Evolutionary conservation across 2,329 filamentous ascomycete species (phyloP).

Genomic region (Metarhizium robertsii): DNA sequence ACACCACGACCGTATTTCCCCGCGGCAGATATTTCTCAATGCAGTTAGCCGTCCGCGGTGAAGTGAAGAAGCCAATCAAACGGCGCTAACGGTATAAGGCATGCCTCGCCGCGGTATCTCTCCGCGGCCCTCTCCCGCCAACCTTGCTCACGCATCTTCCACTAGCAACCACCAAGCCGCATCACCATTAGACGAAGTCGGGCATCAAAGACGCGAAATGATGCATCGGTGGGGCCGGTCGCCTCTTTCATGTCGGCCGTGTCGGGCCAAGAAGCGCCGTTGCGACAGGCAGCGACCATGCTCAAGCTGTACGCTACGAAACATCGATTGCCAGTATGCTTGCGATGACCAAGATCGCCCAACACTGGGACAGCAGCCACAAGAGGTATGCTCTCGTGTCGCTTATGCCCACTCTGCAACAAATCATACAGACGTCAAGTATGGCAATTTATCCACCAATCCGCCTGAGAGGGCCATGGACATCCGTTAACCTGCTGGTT

Average conservation of each 20-base stretch:
- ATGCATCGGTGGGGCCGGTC: conserved; percentile 5
- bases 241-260: conserved; percentile 4
- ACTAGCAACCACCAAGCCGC: too few relatives aligned
- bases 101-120: not conserved
- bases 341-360: conserved; percentile 9
- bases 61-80: not conserved
- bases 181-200: not conserved
- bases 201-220: not conserved
- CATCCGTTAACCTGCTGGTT: not conserved
- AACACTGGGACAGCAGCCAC: not conserved
- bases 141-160: too few relatives aligned
- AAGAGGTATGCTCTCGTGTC: not conserved
- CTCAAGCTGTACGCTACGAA: conserved; percentile 8
- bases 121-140: not conserved
- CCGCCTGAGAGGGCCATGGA: not conserved
- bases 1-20: not conserved
- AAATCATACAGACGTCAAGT: not conserved
- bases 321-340: conserved; percentile 10
- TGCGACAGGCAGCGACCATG: conserved; percentile 8
- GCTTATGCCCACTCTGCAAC: not conserved
- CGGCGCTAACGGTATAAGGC: too few relatives aligned
- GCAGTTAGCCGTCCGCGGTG: not conserved
- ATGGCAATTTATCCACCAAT: not conserved
- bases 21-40: not conserved
- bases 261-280: conserved; percentile 7